These are phyloP conservation scores for Posidonia australis DNA, from an alignment of 106 monocot species.

Conservation along the genomic window DNA sequence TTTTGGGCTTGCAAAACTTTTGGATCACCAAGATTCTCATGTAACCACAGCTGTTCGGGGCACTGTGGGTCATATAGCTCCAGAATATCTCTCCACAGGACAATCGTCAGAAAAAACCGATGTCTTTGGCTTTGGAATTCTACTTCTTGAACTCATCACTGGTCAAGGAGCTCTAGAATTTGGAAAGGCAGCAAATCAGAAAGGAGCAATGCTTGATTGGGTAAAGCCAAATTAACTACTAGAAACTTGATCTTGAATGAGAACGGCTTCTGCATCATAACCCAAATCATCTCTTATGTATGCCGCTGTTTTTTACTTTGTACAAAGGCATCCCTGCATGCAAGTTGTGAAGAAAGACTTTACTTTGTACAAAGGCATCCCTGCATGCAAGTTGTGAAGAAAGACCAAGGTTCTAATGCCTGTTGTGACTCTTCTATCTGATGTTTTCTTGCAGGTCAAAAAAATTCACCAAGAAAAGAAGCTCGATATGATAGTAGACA, in stretches of 20 bases:
- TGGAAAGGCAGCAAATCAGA: slow-evolving; percentile 41
- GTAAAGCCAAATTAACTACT: slow-evolving; percentile 15
- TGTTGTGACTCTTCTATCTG: background rate
- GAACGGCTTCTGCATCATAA: background rate
- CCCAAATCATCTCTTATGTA: background rate
- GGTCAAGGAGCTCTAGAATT: slow-evolving; percentile 60
- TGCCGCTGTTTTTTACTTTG: background rate
- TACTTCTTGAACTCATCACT: slow-evolving; percentile 54
- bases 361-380: too few species aligned
- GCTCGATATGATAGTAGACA: slow-evolving; percentile 41
- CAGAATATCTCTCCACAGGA: slow-evolving; percentile 47
- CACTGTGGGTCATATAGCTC: slow-evolving; percentile 27
- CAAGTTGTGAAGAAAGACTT: too few species aligned
- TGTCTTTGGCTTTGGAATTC: slow-evolving; percentile 65
- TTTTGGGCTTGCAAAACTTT: slow-evolving; percentile 17
- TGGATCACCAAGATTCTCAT: slow-evolving; percentile 18
- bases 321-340: too few species aligned
- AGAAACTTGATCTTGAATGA: background rate
- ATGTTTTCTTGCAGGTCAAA: slow-evolving; percentile 31
- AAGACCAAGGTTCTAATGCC: too few species aligned
- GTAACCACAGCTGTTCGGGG: slow-evolving; percentile 25
- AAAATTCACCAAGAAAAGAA: slow-evolving; percentile 47
- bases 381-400: too few species aligned
- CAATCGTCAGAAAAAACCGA: slow-evolving; percentile 75
- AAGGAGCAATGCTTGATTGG: slow-evolving; percentile 65